Conservation (phyloP, 2,329 filamentous ascomycete species). For the Shiraia sp. region DNA sequence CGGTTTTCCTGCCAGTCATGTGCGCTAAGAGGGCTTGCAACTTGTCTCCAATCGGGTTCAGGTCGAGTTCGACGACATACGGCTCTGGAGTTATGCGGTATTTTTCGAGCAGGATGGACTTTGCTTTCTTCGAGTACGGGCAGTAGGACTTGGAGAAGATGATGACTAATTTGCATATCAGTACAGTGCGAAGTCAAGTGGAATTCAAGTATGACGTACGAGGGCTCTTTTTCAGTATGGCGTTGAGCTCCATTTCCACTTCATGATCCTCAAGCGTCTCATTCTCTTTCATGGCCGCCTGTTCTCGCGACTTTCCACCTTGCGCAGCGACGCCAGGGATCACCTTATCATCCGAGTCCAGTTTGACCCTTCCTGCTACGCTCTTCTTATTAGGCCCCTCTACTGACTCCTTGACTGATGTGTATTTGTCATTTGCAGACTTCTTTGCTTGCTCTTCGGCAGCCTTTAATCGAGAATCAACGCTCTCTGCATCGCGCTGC, state of each 20-base stretch:
- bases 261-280: slow-evolving; percentile 65
- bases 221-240: slow-evolving; percentile 81
- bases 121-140: slow-evolving; percentile 82
- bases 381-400: slow-evolving; percentile 49
- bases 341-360: slow-evolving; percentile 40
- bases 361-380: slow-evolving; percentile 59
- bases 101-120: slow-evolving; percentile 78
- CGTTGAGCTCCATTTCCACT: slow-evolving; percentile 72
- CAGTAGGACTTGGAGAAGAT: slow-evolving; percentile 97
- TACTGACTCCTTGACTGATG: slow-evolving; percentile 48
- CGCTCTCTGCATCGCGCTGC: slow-evolving; percentile 58
- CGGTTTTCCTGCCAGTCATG: slow-evolving; percentile 79
- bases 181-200: background rate
- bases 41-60: slow-evolving; percentile 71
- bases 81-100: slow-evolving; percentile 83
- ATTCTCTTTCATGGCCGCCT: slow-evolving; percentile 46
- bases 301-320: slow-evolving; percentile 47
- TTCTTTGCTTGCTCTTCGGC: slow-evolving; percentile 72
- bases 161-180: slow-evolving; percentile 66
- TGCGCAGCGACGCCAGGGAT: slow-evolving; percentile 49
- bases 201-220: slow-evolving; percentile 56
- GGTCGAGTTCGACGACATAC: slow-evolving; percentile 87
- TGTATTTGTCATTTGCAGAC: slow-evolving; percentile 67
- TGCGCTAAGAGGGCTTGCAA: slow-evolving; percentile 73
- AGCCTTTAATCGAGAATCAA: slow-evolving; percentile 64